Conservation (phyloP, 2,329 filamentous ascomycete species). For the Aschersonia sp. region DNA sequence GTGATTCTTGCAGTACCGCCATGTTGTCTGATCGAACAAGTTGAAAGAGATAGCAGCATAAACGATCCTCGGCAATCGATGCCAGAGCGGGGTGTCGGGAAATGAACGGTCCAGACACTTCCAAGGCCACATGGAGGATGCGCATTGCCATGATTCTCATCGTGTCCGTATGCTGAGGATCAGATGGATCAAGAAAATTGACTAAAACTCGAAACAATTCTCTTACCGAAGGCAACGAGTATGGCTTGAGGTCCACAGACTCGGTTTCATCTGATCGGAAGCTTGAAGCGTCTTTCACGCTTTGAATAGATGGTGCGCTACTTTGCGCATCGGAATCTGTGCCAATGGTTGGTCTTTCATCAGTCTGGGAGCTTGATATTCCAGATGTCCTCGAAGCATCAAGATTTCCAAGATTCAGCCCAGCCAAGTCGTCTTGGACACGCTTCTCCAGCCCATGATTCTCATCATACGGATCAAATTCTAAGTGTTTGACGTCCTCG, state of each 20-base stretch:
- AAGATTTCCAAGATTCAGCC: slow-evolving; percentile 64
- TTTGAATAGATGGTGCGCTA: background rate
- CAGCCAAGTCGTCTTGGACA: slow-evolving; percentile 55
- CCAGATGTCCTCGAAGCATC: background rate
- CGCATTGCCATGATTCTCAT: slow-evolving; percentile 96
- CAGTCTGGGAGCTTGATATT: background rate
- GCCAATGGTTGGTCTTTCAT: background rate
- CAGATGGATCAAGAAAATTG: slow-evolving; percentile 84
- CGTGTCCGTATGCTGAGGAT: slow-evolving; percentile 81
- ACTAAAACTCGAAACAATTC: slow-evolving; percentile 91
- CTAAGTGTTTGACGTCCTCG: slow-evolving; percentile 75
- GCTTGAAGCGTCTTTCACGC: slow-evolving; percentile 6
- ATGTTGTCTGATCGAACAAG: slow-evolving; percentile 93
- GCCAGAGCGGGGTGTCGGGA: slow-evolving; percentile 82
- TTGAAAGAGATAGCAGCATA: slow-evolving; percentile 92
- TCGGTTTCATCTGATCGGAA: slow-evolving; percentile 26
- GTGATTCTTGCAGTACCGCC: slow-evolving; percentile 80
- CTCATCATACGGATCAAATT: slow-evolving; percentile 58
- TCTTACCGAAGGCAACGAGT: slow-evolving; percentile 84
- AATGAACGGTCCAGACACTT: slow-evolving; percentile 91
- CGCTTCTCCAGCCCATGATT: slow-evolving; percentile 50
- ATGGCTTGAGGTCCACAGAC: slow-evolving; percentile 59
- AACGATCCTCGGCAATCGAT: slow-evolving; percentile 74
- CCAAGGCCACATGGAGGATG: slow-evolving; percentile 92
- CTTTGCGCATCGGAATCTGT: slow-evolving; percentile 1